These are phyloP conservation scores for Calcarisporium arbuscula DNA, from an alignment of 2,329 filamentous ascomycete genomes.

Conservation along the genomic window DNA sequence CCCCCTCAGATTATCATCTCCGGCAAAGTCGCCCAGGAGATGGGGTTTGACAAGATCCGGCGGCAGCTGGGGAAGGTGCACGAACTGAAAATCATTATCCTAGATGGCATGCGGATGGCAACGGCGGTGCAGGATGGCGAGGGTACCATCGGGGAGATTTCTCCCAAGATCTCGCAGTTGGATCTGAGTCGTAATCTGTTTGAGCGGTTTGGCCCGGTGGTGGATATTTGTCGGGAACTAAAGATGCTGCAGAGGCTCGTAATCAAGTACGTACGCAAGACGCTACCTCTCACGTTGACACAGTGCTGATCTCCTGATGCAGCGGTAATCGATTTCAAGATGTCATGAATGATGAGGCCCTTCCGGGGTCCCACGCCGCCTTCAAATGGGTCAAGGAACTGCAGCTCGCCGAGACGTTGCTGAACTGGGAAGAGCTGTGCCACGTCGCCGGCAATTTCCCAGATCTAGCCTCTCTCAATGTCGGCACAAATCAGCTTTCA, in stretches of 20 bases:
- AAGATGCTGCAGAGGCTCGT: constrained; percentile 59
- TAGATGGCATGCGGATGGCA: constrained; percentile 67
- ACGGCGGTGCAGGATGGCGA: constrained; percentile 24
- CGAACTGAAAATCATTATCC: constrained; percentile 72
- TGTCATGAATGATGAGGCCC: constrained; percentile 27
- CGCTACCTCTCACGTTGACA: background rate
- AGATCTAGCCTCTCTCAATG: constrained; percentile 43
- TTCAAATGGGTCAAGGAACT: constrained; percentile 53
- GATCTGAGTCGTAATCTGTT: constrained; percentile 84
- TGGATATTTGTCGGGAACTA: constrained; percentile 65
- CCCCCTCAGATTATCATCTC: constrained; percentile 57
- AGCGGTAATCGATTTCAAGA: constrained; percentile 68
- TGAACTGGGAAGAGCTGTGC: constrained; percentile 60
- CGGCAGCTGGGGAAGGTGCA: constrained; percentile 70
- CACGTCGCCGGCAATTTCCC: constrained; percentile 47
- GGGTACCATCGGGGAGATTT: constrained; percentile 41
- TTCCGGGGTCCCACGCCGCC: constrained; percentile 26
- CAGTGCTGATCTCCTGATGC: constrained; percentile 11
- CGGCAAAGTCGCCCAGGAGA: constrained; percentile 82
- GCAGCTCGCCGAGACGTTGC: constrained; percentile 59
- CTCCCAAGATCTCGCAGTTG: constrained; percentile 66
- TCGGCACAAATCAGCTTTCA: constrained; percentile 52
- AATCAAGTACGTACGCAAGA: constrained; percentile 55
- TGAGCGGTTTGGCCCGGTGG: constrained; percentile 58
- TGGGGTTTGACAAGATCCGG: constrained; percentile 91